phyloP scores from a whole-genome alignment of 495 filamentous ascomycete genomes.

The Penicillium coprophilum region DNA sequence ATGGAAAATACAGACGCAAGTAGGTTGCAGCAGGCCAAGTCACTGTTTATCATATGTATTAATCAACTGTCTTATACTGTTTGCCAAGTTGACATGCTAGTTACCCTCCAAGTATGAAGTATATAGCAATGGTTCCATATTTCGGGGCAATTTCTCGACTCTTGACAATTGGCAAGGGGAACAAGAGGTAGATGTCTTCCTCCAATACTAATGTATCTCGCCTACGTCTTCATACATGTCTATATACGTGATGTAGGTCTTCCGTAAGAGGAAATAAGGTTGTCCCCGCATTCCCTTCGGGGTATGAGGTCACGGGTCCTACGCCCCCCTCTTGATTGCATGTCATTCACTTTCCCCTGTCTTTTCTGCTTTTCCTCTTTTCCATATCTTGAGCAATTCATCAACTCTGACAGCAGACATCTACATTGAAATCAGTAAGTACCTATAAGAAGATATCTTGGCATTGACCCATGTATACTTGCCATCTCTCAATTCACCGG shows the following conservation, averaged over 20 bases:
- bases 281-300: constrained; percentile 21
- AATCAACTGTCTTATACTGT: not conserved
- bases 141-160: not conserved
- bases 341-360: not conserved
- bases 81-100: not conserved
- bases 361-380: constrained; percentile 1
- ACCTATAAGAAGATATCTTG: not conserved
- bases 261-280: constrained; percentile 15
- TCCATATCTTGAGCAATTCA: not conserved
- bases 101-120: not conserved
- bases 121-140: not conserved
- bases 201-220: not conserved
- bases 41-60: not conserved
- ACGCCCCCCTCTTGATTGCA: constrained; percentile 8
- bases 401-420: not conserved
- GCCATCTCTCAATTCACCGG: not conserved
- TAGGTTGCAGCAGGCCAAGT: not conserved
- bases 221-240: too few relatives aligned
- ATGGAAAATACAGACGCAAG: not conserved
- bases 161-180: not conserved
- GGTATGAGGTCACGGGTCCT: constrained; percentile 29
- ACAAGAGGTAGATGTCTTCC: not conserved
- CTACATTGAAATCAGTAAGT: constrained; percentile 4
- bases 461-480: not conserved
- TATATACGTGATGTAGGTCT: too few relatives aligned